Conservation (phyloP, 345 rosid genomes). For the Euclidium syriacum region DNA sequence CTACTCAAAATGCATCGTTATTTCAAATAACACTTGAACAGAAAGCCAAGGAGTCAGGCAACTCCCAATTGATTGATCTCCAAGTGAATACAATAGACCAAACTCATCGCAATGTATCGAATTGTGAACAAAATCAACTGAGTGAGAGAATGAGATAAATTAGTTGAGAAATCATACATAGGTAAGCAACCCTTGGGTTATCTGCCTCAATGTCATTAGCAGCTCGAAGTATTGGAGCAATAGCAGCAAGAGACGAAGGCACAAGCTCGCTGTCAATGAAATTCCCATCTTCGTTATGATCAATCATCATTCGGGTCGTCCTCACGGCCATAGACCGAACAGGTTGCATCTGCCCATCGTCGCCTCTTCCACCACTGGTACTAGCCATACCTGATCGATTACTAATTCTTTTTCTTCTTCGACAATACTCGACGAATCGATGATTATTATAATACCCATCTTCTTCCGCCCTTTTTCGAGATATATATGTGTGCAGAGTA, state of each 20-base stretch:
- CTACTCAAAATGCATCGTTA: background rate
- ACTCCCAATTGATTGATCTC: background rate
- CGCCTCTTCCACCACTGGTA: slow-evolving; percentile 60
- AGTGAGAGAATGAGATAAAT: background rate
- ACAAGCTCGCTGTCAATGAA: slow-evolving; percentile 80
- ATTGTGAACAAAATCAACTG: background rate
- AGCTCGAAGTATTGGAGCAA: slow-evolving; percentile 81
- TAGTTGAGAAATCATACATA: slow-evolving; percentile 44
- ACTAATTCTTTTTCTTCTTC: slow-evolving; percentile 1
- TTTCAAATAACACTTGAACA: background rate
- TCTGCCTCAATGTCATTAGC: slow-evolving; percentile 79
- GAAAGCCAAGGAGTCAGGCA: background rate
- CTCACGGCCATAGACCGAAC: slow-evolving; percentile 37
- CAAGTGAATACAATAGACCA: background rate
- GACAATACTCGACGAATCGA: slow-evolving; percentile 5
- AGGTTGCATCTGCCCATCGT: slow-evolving; percentile 28
- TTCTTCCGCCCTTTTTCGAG: background rate
- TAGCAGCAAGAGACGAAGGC: slow-evolving; percentile 67
- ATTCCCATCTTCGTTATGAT: slow-evolving; percentile 41
- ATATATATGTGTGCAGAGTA: slow-evolving; percentile 14
- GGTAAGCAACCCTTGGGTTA: slow-evolving; percentile 78
- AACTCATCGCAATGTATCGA: too few species aligned
- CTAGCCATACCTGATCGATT: slow-evolving; percentile 52
- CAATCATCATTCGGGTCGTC: slow-evolving; percentile 51
- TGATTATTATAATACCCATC: slow-evolving; percentile 12